These are phyloP conservation scores for Rehmannia glutinosa DNA, from an alignment of 257 asterid species.

Conservation along the genomic window DNA sequence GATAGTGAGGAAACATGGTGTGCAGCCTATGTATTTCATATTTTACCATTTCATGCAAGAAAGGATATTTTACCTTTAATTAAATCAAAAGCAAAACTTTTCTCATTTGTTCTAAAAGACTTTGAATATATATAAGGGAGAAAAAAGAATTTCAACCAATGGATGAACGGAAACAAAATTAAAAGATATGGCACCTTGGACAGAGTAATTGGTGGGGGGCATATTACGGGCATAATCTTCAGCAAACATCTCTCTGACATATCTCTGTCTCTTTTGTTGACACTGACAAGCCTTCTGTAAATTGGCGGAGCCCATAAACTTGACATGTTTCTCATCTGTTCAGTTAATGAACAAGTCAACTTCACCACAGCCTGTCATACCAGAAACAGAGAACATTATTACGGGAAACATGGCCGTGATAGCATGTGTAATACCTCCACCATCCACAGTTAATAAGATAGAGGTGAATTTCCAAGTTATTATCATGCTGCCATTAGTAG, in stretches of 20 bases:
- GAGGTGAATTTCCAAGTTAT: background rate
- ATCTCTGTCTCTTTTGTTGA: conserved; percentile 74
- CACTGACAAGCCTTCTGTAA: conserved; percentile 75
- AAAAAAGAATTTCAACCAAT: background rate
- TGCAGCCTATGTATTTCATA: background rate
- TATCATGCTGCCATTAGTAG: background rate
- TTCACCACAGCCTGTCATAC: conserved; percentile 63
- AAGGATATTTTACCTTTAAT: background rate
- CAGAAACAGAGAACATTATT: conserved; percentile 6
- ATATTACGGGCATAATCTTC: conserved; percentile 48
- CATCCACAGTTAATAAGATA: background rate
- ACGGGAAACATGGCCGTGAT: conserved; percentile 8
- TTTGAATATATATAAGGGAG: background rate
- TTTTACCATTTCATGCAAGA: conserved; percentile 12
- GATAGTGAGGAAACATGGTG: conserved; percentile 9
- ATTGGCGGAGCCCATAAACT: conserved; percentile 69
- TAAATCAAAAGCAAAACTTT: background rate
- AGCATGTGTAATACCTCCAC: background rate
- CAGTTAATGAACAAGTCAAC: conserved; percentile 45
- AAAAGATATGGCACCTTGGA: conserved; percentile 48
- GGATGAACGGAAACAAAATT: background rate
- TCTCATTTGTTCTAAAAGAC: background rate
- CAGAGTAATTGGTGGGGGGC: conserved; percentile 55
- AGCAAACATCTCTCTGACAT: conserved; percentile 77
- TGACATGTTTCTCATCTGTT: conserved; percentile 57